Evolutionary conservation across 2,329 filamentous ascomycete genomes (phyloP), one percentile per base, ranked within the genome.

Genomic region (Penicillium sp.): DNA sequence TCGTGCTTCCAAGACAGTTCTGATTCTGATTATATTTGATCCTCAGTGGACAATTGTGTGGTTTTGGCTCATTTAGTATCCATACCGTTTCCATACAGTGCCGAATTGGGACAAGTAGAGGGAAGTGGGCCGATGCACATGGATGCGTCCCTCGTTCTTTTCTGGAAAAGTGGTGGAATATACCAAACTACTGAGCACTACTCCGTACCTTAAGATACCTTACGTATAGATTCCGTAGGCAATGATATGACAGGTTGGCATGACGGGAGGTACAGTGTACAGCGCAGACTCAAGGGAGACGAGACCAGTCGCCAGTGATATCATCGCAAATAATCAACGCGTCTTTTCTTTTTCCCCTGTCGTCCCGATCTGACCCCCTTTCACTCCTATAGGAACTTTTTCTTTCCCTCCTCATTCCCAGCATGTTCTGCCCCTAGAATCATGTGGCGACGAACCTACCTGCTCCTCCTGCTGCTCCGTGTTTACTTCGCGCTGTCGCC

Each of bases 401-500:
- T 39, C 27, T 28, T 10, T 45, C 36, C 54, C 18, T 38, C 51
- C 38, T 52, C 33, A 38, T 38, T 38, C 5, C 10, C 54, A 57
- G 56, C 51, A 60, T 59, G 55, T 58, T 51, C 53, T 27, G 54
- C 50, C 44, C 51, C 46, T 46, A 54, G 65, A 66, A 38, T 46
- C 62, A 96, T 96, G 92, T 96, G 90, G 91, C 85, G 92, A 79
- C 86, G 92, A 73, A 83, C 86, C 57, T 96, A 96, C 75, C 79
- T 97, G 57, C 76, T 95, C 50, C 80, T 99, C 64, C 80, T 95
- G 66, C 78, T 94, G 62, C 84, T 96, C 66, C 88, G 94, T 73
- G 81, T 97, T 67, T 97, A 92, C 82, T 92, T 97, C 71, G 92
- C 94, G 54, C 77, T 97, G 59, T 92, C 88, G 57, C 89, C 94